These are phyloP conservation scores for Mortierella sp. DNA, from an alignment of 371 early-diverging fungal genomes.

Conservation along the genomic window DNA sequence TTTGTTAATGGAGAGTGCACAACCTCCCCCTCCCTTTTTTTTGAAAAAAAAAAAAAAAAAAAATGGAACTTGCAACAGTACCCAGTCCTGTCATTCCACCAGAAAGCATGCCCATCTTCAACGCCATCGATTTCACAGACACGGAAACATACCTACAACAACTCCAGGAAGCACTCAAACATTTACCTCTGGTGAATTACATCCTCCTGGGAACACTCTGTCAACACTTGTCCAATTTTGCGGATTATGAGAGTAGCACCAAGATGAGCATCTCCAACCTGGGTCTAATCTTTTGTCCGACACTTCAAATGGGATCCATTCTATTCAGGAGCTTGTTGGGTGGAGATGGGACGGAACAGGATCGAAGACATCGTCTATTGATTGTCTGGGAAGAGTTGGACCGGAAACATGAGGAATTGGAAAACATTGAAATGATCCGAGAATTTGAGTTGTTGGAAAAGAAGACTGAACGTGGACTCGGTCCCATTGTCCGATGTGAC, in stretches of 20 bases:
- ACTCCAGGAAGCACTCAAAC: conserved; percentile 23
- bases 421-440: conserved; percentile 46
- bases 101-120: conserved; percentile 21
- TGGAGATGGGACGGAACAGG: conserved; percentile 33
- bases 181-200: conserved; percentile 31
- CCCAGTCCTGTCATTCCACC: conserved; percentile 33
- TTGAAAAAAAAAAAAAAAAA: background rate
- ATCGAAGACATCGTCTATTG: conserved; percentile 20
- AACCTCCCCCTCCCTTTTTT: background rate
- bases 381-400: conserved; percentile 30
- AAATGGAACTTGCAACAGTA: too few relatives aligned
- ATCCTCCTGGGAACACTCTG: conserved; percentile 57
- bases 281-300: conserved; percentile 85
- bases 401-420: conserved; percentile 35
- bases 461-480: conserved; percentile 5
- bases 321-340: conserved; percentile 62
- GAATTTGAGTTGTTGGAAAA: conserved; percentile 36
- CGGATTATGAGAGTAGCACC: conserved; percentile 66
- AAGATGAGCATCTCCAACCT: conserved; percentile 86
- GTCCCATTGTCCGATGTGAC: too few relatives aligned
- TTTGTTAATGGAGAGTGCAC: background rate
- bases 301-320: conserved; percentile 75
- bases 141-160: background rate
- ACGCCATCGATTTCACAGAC: conserved; percentile 24
- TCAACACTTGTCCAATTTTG: conserved; percentile 76